Percentiles rank a stretch among this genome's conserved stretches.
These are phyloP conservation scores for Trichoderma sp. DNA, from an alignment of 2,329 filamentous ascomycete genomes.

Conservation along the genomic window DNA sequence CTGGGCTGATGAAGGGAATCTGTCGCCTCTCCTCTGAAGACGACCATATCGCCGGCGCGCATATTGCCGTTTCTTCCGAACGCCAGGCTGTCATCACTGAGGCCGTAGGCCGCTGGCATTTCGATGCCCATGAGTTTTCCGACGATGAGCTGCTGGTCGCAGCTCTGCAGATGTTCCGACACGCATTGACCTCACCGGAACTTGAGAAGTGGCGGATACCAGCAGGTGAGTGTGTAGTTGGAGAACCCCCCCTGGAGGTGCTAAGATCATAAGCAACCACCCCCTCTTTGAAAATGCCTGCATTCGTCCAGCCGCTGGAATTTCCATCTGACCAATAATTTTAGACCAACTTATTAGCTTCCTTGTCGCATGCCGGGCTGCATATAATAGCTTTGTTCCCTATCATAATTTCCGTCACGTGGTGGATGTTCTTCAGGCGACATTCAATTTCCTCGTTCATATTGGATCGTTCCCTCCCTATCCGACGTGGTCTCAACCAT, in stretches of 20 bases:
- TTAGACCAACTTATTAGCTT: constrained; percentile 82
- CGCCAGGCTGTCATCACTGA: constrained; percentile 68
- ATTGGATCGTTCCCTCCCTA: constrained; percentile 77
- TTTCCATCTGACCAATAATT: constrained; percentile 45
- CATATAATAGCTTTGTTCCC: constrained; percentile 95
- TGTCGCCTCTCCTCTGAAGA: constrained; percentile 71
- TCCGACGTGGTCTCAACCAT: constrained; percentile 45
- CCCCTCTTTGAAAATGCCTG: constrained; percentile 18
- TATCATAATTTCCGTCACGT: constrained; percentile 99
- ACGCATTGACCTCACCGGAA: constrained; percentile 81
- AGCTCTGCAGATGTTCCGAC: constrained; percentile 85
- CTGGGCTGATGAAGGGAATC: constrained; percentile 84
- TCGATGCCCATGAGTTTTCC: constrained; percentile 84
- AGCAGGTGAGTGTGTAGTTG: constrained; percentile 60
- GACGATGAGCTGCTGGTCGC: constrained; percentile 90
- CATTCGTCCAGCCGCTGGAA: constrained; percentile 20
- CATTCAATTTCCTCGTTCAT: constrained; percentile 85
- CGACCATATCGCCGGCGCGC: constrained; percentile 64
- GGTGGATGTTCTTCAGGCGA: constrained; percentile 91
- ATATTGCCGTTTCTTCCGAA: constrained; percentile 69
- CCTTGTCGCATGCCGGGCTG: constrained; percentile 82
- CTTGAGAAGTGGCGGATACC: constrained; percentile 79
- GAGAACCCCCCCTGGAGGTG: constrained; percentile 6
- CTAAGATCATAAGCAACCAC: constrained; percentile 23
- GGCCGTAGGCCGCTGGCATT: constrained; percentile 79